Conservation (phyloP, 768 basidiomycete genomes). For the Boletus barrowsii region DNA sequence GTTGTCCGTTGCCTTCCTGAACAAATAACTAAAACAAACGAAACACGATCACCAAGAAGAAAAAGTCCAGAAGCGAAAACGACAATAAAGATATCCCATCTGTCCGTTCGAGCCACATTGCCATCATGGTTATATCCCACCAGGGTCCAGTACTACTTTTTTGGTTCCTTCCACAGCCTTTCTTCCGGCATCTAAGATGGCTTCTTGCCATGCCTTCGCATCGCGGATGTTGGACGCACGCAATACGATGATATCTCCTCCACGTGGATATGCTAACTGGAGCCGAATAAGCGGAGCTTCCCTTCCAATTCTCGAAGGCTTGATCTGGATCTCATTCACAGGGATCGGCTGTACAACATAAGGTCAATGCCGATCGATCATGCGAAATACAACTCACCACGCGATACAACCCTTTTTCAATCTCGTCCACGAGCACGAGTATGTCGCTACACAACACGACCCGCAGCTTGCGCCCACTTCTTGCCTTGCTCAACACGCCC, state of each 20-base stretch:
- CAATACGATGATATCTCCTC: conserved; percentile 66
- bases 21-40: neutral
- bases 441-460: conserved; percentile 88
- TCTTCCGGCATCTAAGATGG: conserved; percentile 29
- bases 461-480: conserved; percentile 76
- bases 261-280: conserved; percentile 63
- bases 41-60: neutral
- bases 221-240: conserved; percentile 58
- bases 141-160: neutral
- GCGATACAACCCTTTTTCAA: conserved; percentile 67
- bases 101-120: neutral
- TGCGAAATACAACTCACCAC: conserved; percentile 53
- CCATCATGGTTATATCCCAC: neutral
- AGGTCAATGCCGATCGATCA: neutral
- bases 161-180: conserved; percentile 15
- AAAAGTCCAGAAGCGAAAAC: neutral
- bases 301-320: conserved; percentile 46
- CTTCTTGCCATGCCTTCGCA: conserved; percentile 50
- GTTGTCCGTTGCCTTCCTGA: neutral
- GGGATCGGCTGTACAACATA: conserved; percentile 58
- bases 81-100: conserved; percentile 7
- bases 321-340: conserved; percentile 62
- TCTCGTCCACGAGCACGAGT: conserved; percentile 77
- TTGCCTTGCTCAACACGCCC: conserved; percentile 74
- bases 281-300: conserved; percentile 72